Evolutionary conservation across 2,329 filamentous ascomycete genomes (phyloP).

Genomic region (Cytospora schulzeri): DNA sequence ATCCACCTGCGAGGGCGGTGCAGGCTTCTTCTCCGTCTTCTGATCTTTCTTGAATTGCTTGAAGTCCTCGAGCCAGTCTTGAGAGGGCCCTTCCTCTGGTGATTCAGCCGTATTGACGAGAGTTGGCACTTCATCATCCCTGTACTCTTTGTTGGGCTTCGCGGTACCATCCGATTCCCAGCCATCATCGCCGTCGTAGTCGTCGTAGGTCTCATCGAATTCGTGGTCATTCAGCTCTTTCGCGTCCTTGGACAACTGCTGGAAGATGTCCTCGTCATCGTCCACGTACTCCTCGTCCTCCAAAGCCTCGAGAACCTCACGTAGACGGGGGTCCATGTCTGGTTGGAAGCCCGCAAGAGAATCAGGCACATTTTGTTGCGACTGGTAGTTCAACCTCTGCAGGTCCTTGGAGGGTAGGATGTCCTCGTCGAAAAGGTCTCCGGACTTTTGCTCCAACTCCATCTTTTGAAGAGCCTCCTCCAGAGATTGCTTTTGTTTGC

Average conservation of each 20-base stretch:
- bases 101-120: slow-evolving; percentile 50
- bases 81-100: slow-evolving; percentile 65
- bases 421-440: slow-evolving; percentile 69
- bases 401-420: slow-evolving; percentile 80
- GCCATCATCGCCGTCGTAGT: slow-evolving; percentile 70
- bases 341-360: slow-evolving; percentile 91
- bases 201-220: slow-evolving; percentile 69
- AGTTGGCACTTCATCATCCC: slow-evolving; percentile 49
- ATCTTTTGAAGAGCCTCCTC: slow-evolving; percentile 77
- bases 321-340: slow-evolving; percentile 91
- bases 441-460: slow-evolving; percentile 56
- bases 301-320: slow-evolving; percentile 88
- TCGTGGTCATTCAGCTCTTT: slow-evolving; percentile 66
- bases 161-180: slow-evolving; percentile 96
- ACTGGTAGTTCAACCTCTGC: slow-evolving; percentile 78
- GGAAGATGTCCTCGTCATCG: slow-evolving; percentile 83
- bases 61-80: slow-evolving; percentile 90
- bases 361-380: slow-evolving; percentile 91
- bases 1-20: slow-evolving; percentile 58
- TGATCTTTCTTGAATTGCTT: slow-evolving; percentile 90
- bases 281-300: slow-evolving; percentile 96
- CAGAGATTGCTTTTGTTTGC: slow-evolving; percentile 73
- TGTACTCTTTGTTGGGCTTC: slow-evolving; percentile 67
- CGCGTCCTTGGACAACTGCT: slow-evolving; percentile 46
- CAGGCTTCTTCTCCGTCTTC: slow-evolving; percentile 47